phyloP scores from a whole-genome alignment of 306 rosid genomes.

The Dryas alaskensis region DNA sequence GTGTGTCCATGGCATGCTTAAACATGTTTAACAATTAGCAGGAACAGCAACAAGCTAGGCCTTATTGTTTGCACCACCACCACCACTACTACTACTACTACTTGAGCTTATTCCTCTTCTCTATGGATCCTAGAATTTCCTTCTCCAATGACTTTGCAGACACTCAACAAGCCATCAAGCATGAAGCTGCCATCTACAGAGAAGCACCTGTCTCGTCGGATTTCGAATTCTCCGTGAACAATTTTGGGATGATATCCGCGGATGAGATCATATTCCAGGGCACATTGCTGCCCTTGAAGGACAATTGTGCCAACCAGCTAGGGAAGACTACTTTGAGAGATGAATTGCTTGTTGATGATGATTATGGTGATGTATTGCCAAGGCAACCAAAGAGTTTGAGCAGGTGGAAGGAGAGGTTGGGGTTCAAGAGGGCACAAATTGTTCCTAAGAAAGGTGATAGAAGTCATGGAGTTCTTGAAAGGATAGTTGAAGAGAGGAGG shows the following conservation, averaged over 20 bases:
- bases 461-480: slow-evolving; percentile 46
- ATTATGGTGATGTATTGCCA: slow-evolving; percentile 27
- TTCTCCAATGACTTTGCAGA: slow-evolving; percentile 91
- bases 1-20: slow-evolving; percentile 36
- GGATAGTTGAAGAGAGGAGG: slow-evolving; percentile 52
- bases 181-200: slow-evolving; percentile 53
- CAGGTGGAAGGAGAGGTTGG: slow-evolving; percentile 74
- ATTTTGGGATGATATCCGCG: slow-evolving; percentile 69
- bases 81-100: background rate
- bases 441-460: slow-evolving; percentile 50
- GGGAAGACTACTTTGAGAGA: slow-evolving; percentile 73
- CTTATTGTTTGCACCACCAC: background rate
- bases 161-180: slow-evolving; percentile 52
- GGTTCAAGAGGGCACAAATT: slow-evolving; percentile 47
- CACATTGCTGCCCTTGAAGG: slow-evolving; percentile 70
- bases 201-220: slow-evolving; percentile 97
- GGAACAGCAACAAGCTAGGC: slow-evolving; percentile 7
- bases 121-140: slow-evolving; percentile 94
- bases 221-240: slow-evolving; percentile 80
- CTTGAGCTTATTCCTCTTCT: slow-evolving; percentile 1
- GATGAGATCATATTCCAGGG: slow-evolving; percentile 81
- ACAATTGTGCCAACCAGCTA: slow-evolving; percentile 33
- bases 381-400: slow-evolving; percentile 55
- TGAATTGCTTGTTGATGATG: slow-evolving; percentile 53
- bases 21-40: slow-evolving; percentile 46